These are phyloP conservation scores for Ceratocystis albifundus DNA, from an alignment of 2,329 filamentous ascomycete species.

Conservation along the genomic window DNA sequence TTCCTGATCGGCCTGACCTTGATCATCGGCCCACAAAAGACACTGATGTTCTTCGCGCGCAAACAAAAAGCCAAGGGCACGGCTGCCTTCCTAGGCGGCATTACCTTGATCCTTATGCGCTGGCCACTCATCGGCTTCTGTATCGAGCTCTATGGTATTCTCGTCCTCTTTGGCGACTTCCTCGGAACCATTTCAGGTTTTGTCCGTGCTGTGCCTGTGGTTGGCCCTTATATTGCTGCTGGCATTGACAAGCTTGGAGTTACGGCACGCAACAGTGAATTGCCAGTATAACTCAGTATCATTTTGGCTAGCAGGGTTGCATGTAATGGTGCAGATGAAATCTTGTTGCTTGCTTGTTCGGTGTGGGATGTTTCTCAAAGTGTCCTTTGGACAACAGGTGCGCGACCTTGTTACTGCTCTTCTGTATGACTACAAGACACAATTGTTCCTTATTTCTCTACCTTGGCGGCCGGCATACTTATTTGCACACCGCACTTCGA, in stretches of 20 bases:
- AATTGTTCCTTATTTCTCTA: neutral
- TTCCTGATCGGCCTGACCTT: slow-evolving; percentile 94
- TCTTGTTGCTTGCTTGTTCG: too few species aligned
- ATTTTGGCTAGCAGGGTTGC: neutral
- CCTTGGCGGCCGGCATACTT: neutral
- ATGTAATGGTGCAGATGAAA: slow-evolving; percentile 10
- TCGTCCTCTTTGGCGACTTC: slow-evolving; percentile 92
- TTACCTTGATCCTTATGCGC: slow-evolving; percentile 71
- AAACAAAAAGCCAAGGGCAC: slow-evolving; percentile 88
- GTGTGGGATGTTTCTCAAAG: neutral
- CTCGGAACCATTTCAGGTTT: slow-evolving; percentile 84
- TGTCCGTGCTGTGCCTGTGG: slow-evolving; percentile 67
- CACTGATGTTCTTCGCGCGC: slow-evolving; percentile 84
- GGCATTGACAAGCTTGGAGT: slow-evolving; percentile 59
- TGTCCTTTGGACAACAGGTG: slow-evolving; percentile 13
- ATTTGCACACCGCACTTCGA: neutral
- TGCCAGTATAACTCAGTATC: slow-evolving; percentile 50
- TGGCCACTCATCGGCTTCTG: slow-evolving; percentile 89
- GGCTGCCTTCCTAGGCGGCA: slow-evolving; percentile 71
- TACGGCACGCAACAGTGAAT: slow-evolving; percentile 59
- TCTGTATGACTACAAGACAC: slow-evolving; percentile 1
- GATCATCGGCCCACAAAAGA: slow-evolving; percentile 87
- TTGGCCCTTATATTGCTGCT: slow-evolving; percentile 75
- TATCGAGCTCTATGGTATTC: slow-evolving; percentile 84
- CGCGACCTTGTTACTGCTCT: slow-evolving; percentile 1